Base-by-base conservation (phyloP, 2,329 filamentous ascomycete genomes). In the Neopestalotiopsis clavispora region DNA sequence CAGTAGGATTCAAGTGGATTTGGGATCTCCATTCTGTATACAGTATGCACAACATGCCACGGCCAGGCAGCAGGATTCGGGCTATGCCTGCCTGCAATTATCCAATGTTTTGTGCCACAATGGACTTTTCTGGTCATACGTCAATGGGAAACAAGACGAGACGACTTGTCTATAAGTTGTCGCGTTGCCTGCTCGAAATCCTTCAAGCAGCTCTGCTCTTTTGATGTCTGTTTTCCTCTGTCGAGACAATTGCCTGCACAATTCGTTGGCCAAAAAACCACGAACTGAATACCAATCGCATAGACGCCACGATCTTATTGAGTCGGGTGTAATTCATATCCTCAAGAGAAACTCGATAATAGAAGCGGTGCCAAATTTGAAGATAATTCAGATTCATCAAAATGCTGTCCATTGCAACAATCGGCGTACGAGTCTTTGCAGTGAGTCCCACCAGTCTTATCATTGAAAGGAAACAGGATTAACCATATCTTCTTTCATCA, bases 361-460 rank as follows among this genome's bases (percentile, higher is more conserved):
- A 52, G 17, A 52, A 3, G n/a, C 17, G 3, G 4, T 6, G 4
- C 10, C 34, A 38, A 38, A 3, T 1, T 52, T 9, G 4, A 52
- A n/a, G 17, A 52, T 3, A 52, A 17, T 9, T 10, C n/a, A 9
- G 20, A 4, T 1, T 23, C 14, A 10, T 23, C 60, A 63, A 23
- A 12, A 63, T 63, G 60, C 3, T 63, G 17, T 40, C 60, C 14
- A 42, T 75, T 57, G 74, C 68, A 23, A 58, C 69, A 13, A 40
- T 74, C 4, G 75, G 65, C 20, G 62, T 74, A 12, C 71, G 75
- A 63, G 72, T 65, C 61, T 72, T 77, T 20, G 68, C 76, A 60
- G 75, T 77, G 70, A 71, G 75, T 71, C 6, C 10, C 34, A 7
- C 34, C 6, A 10, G 34, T 7, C 1, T 10, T 14, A 17, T 2